Evolutionary conservation across 257 asterid species (phyloP), one percentile per base, ranked within the genome.

Genomic region (Agastache rugosa): DNA sequence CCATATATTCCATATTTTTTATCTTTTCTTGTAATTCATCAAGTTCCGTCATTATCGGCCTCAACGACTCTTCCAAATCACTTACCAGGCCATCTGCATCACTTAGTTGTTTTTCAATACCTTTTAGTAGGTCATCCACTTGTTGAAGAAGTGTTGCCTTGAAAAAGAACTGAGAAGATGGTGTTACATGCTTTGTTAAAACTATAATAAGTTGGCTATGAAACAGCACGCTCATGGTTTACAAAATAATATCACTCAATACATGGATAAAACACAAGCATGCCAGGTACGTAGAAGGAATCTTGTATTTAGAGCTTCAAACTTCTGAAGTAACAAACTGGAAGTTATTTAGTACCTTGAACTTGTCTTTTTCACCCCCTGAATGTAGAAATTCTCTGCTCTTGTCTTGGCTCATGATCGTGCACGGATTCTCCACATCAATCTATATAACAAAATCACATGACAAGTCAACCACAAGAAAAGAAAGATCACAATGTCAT

Each of bases 391-490:
- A 94, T 86, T 94, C 99, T 74, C 97, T 79, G 87, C 99, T 94
- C 85, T 89, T 94, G 83, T 94, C 99, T 76, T 92, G 99, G 82
- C 89, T 92, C 99, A 92, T 92, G 76, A 94, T 82, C 60, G 93
- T 97, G 70, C 99, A 94, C 37, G 99, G 99, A 83, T 94, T 94
- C 80, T 92, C 99, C 42, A 94, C 99, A 82, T 94, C 99, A 81
- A 94, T 94, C 98, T 91, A 87, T 81, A 85, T 6, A 73, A 63
- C 63, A 23, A 78, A 78, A 75, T 59, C 71, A 76, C 56, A 65
- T 53, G 41, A 41, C 56, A 37, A 61, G 45, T 63, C 50, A 31
- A 48, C 8, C 29, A 73, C 16, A 64, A 2, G 16, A 23, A 69
- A 75, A 56, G 39, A 62, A 67, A 39, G 50, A 65, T 31, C 23